Evolutionary conservation across 148 eudicot genomes (phyloP).

Genomic region (Tetragonia tetragonoides): DNA sequence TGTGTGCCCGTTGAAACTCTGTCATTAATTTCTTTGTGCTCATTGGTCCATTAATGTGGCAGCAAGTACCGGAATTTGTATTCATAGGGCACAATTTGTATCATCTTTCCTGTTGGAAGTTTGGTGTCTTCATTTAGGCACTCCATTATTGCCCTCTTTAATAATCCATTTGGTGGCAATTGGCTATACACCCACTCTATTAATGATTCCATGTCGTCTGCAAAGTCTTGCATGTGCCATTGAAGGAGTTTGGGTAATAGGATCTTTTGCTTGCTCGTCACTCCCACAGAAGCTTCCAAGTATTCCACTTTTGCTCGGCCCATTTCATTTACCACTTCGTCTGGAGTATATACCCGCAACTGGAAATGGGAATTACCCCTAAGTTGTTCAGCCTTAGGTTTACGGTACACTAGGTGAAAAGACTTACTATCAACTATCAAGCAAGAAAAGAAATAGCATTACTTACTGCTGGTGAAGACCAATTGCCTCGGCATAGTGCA

Average conservation of each 20-base stretch:
- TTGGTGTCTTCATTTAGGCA: conserved; percentile 60
- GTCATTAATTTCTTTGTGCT: conserved; percentile 6
- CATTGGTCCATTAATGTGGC: conserved; percentile 26
- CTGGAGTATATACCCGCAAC: conserved; percentile 72
- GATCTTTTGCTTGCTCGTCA: conserved; percentile 74
- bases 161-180: conserved; percentile 52
- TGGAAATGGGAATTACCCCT: conserved; percentile 28
- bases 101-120: conserved; percentile 49
- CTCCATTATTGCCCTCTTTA: conserved; percentile 79
- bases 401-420: background rate
- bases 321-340: conserved; percentile 69
- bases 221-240: conserved; percentile 94
- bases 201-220: conserved; percentile 86
- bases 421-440: background rate
- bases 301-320: conserved; percentile 82
- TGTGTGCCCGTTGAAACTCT: conserved; percentile 17
- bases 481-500: conserved; percentile 85
- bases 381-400: conserved; percentile 9
- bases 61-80: conserved; percentile 81
- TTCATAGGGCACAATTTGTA: conserved; percentile 67
- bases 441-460: background rate
- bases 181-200: conserved; percentile 95
- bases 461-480: conserved; percentile 96
- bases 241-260: conserved; percentile 82
- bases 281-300: conserved; percentile 77